These are phyloP conservation scores for Seminavis robusta DNA, from an alignment of 108 stramenopile genomes.

Conservation along the genomic window DNA sequence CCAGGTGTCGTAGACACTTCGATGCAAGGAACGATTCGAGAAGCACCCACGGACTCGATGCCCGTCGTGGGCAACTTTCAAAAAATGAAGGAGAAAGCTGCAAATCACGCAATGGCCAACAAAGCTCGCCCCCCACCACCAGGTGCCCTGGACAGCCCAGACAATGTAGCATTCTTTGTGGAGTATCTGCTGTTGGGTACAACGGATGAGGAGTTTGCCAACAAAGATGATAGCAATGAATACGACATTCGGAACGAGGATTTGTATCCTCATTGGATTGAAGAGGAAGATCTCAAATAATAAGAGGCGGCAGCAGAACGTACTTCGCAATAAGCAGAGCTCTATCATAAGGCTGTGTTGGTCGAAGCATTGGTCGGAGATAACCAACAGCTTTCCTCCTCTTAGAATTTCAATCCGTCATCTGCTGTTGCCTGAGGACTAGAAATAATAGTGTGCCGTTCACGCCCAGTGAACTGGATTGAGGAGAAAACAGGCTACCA, in stretches of 20 bases:
- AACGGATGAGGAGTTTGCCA: conserved; percentile 28
- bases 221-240: conserved; percentile 13
- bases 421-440: no score
- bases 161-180: conserved; percentile 33
- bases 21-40: conserved; percentile 68
- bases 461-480: no score
- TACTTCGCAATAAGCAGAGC: no score
- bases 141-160: conserved; percentile 28
- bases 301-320: no score
- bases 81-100: conserved; percentile 20
- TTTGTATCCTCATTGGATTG: not conserved
- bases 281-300: conserved; percentile 1
- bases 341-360: no score
- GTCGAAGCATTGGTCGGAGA: no score
- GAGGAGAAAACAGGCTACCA: no score
- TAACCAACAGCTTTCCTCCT: no score
- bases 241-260: conserved; percentile 15
- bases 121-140: conserved; percentile 18
- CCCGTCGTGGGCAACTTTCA: conserved; percentile 27
- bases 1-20: conserved; percentile 74
- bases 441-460: no score
- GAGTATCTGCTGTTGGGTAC: conserved; percentile 26
- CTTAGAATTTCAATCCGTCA: no score
- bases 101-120: not conserved
- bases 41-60: conserved; percentile 27